Evolutionary conservation across 441 rosid genomes (phyloP), one percentile per base, ranked within the genome.

Genomic region (Iberis amara): DNA sequence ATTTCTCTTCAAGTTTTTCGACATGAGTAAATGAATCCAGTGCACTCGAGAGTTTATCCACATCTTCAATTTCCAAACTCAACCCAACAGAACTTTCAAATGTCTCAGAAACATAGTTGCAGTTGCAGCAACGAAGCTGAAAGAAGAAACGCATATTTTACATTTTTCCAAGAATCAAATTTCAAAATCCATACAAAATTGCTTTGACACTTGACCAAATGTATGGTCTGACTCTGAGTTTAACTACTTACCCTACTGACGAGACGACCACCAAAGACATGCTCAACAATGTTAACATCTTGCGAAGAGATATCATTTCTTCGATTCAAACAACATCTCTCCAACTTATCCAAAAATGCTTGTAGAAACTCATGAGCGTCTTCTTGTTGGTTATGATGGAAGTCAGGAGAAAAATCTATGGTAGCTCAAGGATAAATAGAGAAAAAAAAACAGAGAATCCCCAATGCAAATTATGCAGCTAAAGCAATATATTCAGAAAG

Each of bases 321-420:
- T 11, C 67, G 64, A 55, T 73, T 64, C 47, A 77, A 54, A 71
- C 35, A 31, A 7, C 35, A 31, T 8, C 35, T 7, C 35, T 31
- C 35, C 35, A 31, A 31, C 35, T 31, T 31, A 31, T 31, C 3
- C 35, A 31, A 31, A 31, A 87, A 66, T 38, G 82, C 76, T 7
- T 82, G 90, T 27, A 82, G 79, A 46, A 82, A 85, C 66, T 87
- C 96, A 52, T 87, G 96, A 7, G 96, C 96, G 52, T 87, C 96
- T 70, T 87, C 89, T 76, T 85, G 96, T 52, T 80, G 86, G 47
- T 66, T 62, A 63, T 70, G 71, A 33, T 23, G 55, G 56, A 88
- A 88, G 68, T 56, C 58, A 11, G 86, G 62, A 10, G 90, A 79
- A 66, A 88, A 77, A 18, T 71, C 89, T 85, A 39, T 59, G 53